Conservation (phyloP, 1,284 basidiomycete species). For the Agaricales sp. region DNA sequence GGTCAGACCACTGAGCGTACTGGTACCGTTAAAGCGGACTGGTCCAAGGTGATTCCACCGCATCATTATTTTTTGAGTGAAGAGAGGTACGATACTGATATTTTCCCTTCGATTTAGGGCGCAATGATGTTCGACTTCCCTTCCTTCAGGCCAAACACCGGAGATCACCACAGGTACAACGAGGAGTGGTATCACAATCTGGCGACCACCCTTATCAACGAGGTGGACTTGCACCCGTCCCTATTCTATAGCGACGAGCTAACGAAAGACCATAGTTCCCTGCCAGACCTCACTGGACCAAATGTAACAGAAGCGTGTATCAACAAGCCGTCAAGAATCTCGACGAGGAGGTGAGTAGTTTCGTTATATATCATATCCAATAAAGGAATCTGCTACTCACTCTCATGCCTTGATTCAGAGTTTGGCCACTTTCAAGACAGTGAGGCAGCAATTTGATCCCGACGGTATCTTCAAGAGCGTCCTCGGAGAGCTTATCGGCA, state of each 20-base stretch:
- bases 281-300: conserved; percentile 25
- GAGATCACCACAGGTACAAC: conserved; percentile 23
- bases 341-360: conserved; percentile 19
- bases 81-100: not conserved
- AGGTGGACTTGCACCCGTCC: conserved; percentile 10
- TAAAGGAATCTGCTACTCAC: not conserved
- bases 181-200: conserved; percentile 20
- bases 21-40: conserved; percentile 20
- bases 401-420: too few species aligned
- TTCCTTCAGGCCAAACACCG: conserved; percentile 21
- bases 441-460: conserved; percentile 22
- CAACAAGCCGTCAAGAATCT: conserved; percentile 21
- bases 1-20: conserved; percentile 23
- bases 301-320: conserved; percentile 21
- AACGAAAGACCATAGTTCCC: conserved; percentile 17
- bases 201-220: conserved; percentile 21
- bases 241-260: not conserved
- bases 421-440: conserved; percentile 19
- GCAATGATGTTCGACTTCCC: conserved; percentile 29
- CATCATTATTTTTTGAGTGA: not conserved
- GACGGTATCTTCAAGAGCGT: conserved; percentile 23
- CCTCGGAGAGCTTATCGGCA: conserved; percentile 24
- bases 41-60: conserved; percentile 19
- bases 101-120: conserved; percentile 14
- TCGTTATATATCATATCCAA: not conserved